phyloP scores from a whole-genome alignment of 306 rosid genomes.

The Trifolium dubium region DNA sequence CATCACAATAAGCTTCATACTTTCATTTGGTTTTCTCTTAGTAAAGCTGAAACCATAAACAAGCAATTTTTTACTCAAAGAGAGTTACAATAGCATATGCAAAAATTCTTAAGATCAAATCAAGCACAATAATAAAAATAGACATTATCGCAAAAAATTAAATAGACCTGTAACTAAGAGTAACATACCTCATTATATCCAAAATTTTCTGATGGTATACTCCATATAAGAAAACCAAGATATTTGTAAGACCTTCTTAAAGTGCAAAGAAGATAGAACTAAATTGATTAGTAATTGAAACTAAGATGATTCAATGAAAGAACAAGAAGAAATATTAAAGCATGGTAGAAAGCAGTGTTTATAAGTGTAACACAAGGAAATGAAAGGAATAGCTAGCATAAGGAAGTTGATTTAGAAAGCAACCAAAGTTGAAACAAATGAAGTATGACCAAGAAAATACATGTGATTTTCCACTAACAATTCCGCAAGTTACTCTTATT shows the following conservation, averaged over 20 bases:
- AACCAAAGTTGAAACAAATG: slow-evolving; percentile 39
- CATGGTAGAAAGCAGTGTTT: slow-evolving; percentile 31
- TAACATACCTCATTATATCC: slow-evolving; percentile 67
- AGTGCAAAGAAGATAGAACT: slow-evolving; percentile 39
- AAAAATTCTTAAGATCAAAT: slow-evolving; percentile 17
- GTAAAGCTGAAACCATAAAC: slow-evolving; percentile 59
- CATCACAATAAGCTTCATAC: slow-evolving; percentile 70
- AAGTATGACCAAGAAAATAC: slow-evolving; percentile 46
- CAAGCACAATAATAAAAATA: slow-evolving; percentile 24
- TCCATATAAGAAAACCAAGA: slow-evolving; percentile 43
- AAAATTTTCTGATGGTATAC: slow-evolving; percentile 49
- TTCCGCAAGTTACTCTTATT: slow-evolving; percentile 50
- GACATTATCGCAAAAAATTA: slow-evolving; percentile 12
- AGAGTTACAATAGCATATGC: slow-evolving; percentile 19
- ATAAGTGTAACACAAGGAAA: slow-evolving; percentile 39
- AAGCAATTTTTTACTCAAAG: slow-evolving; percentile 36
- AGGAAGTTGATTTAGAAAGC: slow-evolving; percentile 34
- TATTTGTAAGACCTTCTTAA: slow-evolving; percentile 44
- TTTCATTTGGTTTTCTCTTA: slow-evolving; percentile 71
- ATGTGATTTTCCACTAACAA: slow-evolving; percentile 54
- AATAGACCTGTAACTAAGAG: slow-evolving; percentile 79
- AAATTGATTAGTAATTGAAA: slow-evolving; percentile 32
- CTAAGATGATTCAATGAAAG: slow-evolving; percentile 7
- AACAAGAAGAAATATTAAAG: slow-evolving; percentile 16
- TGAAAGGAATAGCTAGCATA: neutral